Percentiles rank a stretch among this genome's conserved stretches.
Evolutionary conservation across 768 basidiomycete species (phyloP).

Genomic region (Suillus subalutaceus): DNA sequence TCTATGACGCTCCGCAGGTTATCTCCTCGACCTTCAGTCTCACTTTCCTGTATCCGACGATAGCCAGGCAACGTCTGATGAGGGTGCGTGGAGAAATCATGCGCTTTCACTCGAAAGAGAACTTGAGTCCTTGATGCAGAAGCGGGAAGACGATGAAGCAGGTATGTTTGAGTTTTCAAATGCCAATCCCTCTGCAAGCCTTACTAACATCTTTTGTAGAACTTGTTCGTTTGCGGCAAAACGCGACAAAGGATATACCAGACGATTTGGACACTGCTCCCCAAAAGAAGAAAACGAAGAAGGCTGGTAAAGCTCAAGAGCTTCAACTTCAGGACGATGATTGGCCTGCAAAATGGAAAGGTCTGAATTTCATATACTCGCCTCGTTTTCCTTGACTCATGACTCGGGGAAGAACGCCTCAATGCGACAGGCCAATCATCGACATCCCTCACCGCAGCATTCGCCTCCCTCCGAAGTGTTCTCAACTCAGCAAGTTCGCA

Average conservation of each 20-base stretch:
- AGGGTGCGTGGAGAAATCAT: constrained; percentile 25
- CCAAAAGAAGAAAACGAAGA: constrained; percentile 32
- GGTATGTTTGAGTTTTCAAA: constrained; percentile 18
- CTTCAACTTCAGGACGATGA: constrained; percentile 8
- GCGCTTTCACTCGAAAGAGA: constrained; percentile 34
- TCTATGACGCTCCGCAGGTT: constrained; percentile 20
- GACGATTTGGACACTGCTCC: constrained; percentile 21
- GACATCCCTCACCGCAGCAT: constrained; percentile 26
- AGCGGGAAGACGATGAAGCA: constrained; percentile 26
- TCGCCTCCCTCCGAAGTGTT: constrained; percentile 24
- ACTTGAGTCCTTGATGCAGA: constrained; percentile 22
- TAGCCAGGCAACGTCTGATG: background rate
- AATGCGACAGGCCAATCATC: constrained; percentile 23
- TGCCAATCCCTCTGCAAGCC: background rate
- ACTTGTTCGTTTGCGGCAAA: constrained; percentile 21
- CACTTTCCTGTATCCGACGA: constrained; percentile 20
- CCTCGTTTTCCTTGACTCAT: background rate
- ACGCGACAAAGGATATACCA: constrained; percentile 16
- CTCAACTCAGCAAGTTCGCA: constrained; percentile 13
- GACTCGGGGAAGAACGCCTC: constrained; percentile 23
- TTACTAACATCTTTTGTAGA: constrained; percentile 16
- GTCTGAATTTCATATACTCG: constrained; percentile 11
- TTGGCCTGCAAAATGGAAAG: constrained; percentile 26
- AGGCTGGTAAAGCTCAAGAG: constrained; percentile 21
- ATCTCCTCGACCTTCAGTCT: constrained; percentile 30